A percentile compares a stretch with the other conserved stretches of the same genome.
phyloP scores from a whole-genome alignment of 192 early-diverging fungal genomes.

The Physocladia obscura region DNA sequence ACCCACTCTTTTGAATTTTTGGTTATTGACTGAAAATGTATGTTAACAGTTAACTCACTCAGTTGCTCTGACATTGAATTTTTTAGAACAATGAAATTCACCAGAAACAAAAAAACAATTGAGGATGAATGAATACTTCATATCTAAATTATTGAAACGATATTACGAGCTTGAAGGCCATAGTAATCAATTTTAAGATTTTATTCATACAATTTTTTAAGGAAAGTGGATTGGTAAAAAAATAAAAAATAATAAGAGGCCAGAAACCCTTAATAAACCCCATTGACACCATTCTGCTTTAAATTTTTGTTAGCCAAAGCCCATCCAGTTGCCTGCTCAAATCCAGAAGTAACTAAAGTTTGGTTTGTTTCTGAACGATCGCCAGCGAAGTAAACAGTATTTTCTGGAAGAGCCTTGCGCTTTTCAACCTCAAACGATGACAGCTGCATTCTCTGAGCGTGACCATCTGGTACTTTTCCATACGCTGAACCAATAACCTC shows the following conservation, averaged over 20 bases:
- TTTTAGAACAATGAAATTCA: no score
- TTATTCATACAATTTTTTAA: no score
- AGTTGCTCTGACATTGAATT: no score
- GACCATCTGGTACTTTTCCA: slow-evolving; percentile 29
- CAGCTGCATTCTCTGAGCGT: slow-evolving; percentile 47
- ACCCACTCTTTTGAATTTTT: slow-evolving; percentile 22
- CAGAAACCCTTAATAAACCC: slow-evolving; percentile 61
- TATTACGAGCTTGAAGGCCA: no score
- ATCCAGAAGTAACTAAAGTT: not conserved
- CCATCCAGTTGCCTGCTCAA: slow-evolving; percentile 2
- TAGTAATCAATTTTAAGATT: no score
- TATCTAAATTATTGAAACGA: no score
- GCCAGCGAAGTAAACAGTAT: slow-evolving; percentile 45
- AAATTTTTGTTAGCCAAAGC: slow-evolving; percentile 41
- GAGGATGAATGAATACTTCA: no score
- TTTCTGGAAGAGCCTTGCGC: slow-evolving; percentile 43
- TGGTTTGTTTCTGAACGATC: not conserved
- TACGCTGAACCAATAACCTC: slow-evolving; percentile 42
- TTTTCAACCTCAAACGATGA: slow-evolving; percentile 44
- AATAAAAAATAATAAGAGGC: not conserved
- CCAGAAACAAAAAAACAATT: no score
- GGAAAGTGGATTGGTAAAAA: no score
- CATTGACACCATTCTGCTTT: slow-evolving; percentile 46
- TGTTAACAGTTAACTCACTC: not conserved
- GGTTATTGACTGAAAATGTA: not conserved